Base-by-base conservation (phyloP, 495 filamentous ascomycete genomes). In the Pseudoneurospora amorphoporcata region DNA sequence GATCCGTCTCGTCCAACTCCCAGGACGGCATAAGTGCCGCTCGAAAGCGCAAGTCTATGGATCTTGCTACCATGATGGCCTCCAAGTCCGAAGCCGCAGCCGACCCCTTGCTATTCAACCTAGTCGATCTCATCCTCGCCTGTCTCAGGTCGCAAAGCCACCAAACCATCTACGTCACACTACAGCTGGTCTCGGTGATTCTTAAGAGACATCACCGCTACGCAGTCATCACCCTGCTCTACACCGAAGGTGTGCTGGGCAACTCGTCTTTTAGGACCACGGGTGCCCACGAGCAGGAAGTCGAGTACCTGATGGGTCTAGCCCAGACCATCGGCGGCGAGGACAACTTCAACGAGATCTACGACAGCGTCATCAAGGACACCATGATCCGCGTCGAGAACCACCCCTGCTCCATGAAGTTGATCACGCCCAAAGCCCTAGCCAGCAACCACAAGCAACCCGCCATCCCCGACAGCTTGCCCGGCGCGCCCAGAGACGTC, bases 101-200 rank as follows among this genome's bases (percentile, higher is more conserved):
- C 38, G 93, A 93, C 8, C 96, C 95, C 8, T 88, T 91, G 41
- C 86, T 99, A 2, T 98, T 98, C 83, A 98, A 95, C 77, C 84
- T 99, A 42, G 91, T 94, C 61, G 95, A 98, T 82, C 86, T 99
- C n/a, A 89, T 95, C 39, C 85, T 94, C 3, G 89, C 92, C 16
- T 95, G 94, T 77, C 85, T 97, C n/a, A 85, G 88, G 73, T 98
- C 96, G 5, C 85, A 85, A 38, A 97, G 94, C 76, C 87, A 91
- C 42, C 94, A 97, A 76, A 98, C 95, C 5, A 89, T 97, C 17
- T 88, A 92, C 70, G 92, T 94, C 32, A 97, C 95, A 4, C 83
- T 99, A 19, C 92, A 93, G 69, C 87, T 99, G 4, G 84, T 95
- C 29, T 92, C 92, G 39, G 90, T 92, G 39, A 91, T 98, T 72